Percentiles rank a stretch among this genome's conserved stretches.
phyloP scores from a whole-genome alignment of 164 flowering plant species.

The Akebia trifoliata region DNA sequence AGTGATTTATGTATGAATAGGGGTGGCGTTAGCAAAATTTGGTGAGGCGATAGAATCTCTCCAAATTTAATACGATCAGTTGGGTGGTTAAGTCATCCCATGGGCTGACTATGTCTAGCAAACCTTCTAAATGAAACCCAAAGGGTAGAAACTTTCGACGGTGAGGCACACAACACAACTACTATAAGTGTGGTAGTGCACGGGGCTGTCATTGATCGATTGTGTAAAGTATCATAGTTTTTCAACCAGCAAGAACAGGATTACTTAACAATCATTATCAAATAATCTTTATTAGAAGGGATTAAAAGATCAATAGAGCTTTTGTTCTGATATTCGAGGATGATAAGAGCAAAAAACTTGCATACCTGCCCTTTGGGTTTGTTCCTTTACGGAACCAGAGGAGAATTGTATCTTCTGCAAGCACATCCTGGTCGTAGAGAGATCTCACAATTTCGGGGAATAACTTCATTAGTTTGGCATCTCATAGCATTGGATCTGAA shows the following conservation, averaged over 20 bases:
- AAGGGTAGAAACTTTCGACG: too few species aligned
- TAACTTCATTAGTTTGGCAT: constrained; percentile 91
- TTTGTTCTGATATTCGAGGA: neutral
- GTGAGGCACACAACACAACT: too few species aligned
- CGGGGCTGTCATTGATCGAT: too few species aligned
- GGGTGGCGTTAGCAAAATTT: too few species aligned
- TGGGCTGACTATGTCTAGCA: too few species aligned
- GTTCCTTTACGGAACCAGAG: constrained; percentile 94
- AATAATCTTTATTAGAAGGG: neutral
- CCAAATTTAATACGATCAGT: too few species aligned
- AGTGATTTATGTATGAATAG: too few species aligned
- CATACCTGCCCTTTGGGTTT: constrained; percentile 93
- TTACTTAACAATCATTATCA: neutral
- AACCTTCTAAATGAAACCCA: too few species aligned
- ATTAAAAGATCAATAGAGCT: neutral
- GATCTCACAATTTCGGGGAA: constrained; percentile 91
- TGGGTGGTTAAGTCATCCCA: too few species aligned
- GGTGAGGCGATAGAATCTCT: too few species aligned
- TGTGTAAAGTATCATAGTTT: too few species aligned
- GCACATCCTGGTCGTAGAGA: constrained; percentile 93
- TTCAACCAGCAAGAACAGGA: neutral
- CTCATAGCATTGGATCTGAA: constrained; percentile 97
- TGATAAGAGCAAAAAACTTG: neutral
- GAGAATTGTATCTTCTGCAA: constrained; percentile 94
- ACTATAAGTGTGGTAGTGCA: too few species aligned